phyloP scores from a whole-genome alignment of 257 asterid genomes.

The Salvia miltiorrhiza region DNA sequence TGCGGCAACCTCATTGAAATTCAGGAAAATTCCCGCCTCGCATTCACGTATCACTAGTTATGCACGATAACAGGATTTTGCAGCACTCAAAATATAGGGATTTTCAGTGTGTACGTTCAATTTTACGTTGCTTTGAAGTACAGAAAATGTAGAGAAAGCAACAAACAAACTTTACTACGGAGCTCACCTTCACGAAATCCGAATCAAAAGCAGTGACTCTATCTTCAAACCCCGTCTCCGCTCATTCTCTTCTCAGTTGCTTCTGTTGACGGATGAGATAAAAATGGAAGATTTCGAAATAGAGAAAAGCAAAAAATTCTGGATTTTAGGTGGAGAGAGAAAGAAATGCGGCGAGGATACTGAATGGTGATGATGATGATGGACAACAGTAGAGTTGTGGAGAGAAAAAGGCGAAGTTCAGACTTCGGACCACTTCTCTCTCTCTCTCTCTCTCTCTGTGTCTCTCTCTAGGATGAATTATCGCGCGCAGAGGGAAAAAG shows the following conservation, averaged over 20 bases:
- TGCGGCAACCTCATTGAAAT: constrained; percentile 66
- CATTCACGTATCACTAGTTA: constrained; percentile 20
- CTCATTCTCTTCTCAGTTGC: constrained; percentile 33
- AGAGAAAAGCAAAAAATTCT: constrained; percentile 9
- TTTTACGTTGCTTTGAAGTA: constrained; percentile 13
- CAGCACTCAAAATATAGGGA: constrained; percentile 20
- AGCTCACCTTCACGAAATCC: constrained; percentile 33
- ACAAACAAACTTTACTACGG: background rate
- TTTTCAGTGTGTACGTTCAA: constrained; percentile 32
- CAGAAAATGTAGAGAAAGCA: background rate
- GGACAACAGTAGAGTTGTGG: constrained; percentile 14
- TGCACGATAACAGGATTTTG: constrained; percentile 2
- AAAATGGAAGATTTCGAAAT: background rate
- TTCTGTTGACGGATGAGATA: constrained; percentile 43
- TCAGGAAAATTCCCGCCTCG: constrained; percentile 33
- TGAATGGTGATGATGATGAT: constrained; percentile 25
- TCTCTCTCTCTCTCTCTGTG: background rate
- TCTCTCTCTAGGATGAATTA: constrained; percentile 22
- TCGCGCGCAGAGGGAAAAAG: background rate
- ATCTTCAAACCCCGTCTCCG: constrained; percentile 13
- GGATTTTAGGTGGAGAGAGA: constrained; percentile 25
- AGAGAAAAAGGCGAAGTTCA: constrained; percentile 19
- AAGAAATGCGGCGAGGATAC: background rate
- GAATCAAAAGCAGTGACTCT: constrained; percentile 36
- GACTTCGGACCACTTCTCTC: background rate